Base-by-base conservation (phyloP, 2,329 filamentous ascomycete genomes). In the Onygenales sp. region DNA sequence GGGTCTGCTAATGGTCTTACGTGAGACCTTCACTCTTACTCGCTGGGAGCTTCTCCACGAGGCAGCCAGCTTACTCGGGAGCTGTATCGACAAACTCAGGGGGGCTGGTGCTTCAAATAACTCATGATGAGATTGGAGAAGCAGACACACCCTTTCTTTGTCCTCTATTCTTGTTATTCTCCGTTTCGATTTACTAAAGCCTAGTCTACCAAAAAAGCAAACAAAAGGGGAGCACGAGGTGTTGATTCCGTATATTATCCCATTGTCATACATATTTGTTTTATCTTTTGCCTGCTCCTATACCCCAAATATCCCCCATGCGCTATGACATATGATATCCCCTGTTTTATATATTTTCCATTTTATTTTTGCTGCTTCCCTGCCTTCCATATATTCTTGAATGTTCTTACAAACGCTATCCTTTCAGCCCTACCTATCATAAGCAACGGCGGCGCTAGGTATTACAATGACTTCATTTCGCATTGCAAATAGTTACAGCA, bases 1-100 rank as follows among this genome's bases (percentile, higher is more conserved):
- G 47, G 87, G 90, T 0, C 69, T 97, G 65, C 71, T 97, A 59
- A 79, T 93, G 71, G 80, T 95, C 36, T 78, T 98, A 55, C 84
- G 85, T 57, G 86, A 89, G 54, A 86, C 86, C 42, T 96, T 97
- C 66, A 77, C 80, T 59, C 84, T 85, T 62, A 90, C 90, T 35
- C 79, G 90, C 48, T 97, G 92, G 92, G 91, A 97, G 74, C 73
- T 97, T 52, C 75, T 97, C 58, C 85, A 93, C 54, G 93, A 97
- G 70, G 92, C 89, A 38, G 86, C 87, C 35, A 85, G 82, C 21
- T 73, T 95, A 56, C 69, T 97, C 64, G 83, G 78, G 53, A 93
- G 90, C 66, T 95, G 91, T 67, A 87, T 95, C 59, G 76, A 82
- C 57, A 78, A 81, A 70, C 66, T 84, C 54, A 59, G 45, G 36